These are phyloP conservation scores for Neurospora sp. DNA, from an alignment of 2,329 filamentous ascomycete species.

Conservation along the genomic window DNA sequence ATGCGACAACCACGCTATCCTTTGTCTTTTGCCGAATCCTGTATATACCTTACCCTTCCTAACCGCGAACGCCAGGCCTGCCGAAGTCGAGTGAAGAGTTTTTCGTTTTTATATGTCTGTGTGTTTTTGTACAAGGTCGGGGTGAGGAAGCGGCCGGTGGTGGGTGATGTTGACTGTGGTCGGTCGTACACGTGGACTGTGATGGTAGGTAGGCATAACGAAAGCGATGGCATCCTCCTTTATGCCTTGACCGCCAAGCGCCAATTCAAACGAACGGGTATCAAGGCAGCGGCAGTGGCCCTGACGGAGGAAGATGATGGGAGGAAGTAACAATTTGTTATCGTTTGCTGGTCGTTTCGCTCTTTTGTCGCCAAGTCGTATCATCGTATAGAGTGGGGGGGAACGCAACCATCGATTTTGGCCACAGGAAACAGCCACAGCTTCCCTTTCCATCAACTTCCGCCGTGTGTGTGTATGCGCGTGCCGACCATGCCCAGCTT, in stretches of 20 bases:
- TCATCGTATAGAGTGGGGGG: not conserved
- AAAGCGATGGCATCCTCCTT: not conserved
- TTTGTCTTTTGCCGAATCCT: conserved; percentile 2
- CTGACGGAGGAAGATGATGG: not conserved
- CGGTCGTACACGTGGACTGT: no score
- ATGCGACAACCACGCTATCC: not conserved
- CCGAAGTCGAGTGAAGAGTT: conserved; percentile 20
- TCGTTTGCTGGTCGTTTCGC: not conserved
- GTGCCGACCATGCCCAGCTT: not conserved
- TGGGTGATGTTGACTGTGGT: not conserved
- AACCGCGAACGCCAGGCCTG: conserved; percentile 16
- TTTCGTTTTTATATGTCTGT: conserved; percentile 4
- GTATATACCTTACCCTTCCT: conserved; percentile 1
- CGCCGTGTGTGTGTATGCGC: not conserved
- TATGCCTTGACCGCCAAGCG: not conserved
- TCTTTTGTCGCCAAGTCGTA: not conserved
- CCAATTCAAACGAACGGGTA: not conserved
- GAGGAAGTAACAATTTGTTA: not conserved
- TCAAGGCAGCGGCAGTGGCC: not conserved
- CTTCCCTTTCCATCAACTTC: not conserved
- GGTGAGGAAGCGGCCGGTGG: not conserved
- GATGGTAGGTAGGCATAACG: no score
- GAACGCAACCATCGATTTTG: not conserved
- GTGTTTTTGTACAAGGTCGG: not conserved
- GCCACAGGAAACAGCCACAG: not conserved